phyloP scores from a whole-genome alignment of 202 grass and related monocot genomes.

The Tripidium arundinaceum region DNA sequence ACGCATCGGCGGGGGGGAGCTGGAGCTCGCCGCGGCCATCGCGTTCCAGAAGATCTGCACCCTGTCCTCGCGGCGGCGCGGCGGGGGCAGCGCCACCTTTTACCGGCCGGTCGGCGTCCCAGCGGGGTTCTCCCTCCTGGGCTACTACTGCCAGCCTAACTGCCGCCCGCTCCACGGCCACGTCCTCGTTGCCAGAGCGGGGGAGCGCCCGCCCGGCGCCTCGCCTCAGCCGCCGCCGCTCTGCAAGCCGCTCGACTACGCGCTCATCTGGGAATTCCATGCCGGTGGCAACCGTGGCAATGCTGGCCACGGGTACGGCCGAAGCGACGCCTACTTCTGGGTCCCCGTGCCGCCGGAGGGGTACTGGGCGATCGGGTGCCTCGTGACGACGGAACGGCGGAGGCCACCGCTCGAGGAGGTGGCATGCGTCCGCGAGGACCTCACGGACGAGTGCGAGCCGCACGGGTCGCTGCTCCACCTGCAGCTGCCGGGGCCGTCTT shows the following conservation, averaged over 20 bases:
- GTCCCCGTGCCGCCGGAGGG: constrained; percentile 54
- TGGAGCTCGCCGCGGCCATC: constrained; percentile 55
- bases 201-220: background rate
- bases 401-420: constrained; percentile 51
- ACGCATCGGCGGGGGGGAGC: constrained; percentile 46
- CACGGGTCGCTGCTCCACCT: constrained; percentile 38
- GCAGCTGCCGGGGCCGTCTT: constrained; percentile 9
- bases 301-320: constrained; percentile 17
- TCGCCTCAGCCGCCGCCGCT: constrained; percentile 24
- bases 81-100: constrained; percentile 39
- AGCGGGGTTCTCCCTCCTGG: constrained; percentile 57
- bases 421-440: constrained; percentile 57
- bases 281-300: background rate
- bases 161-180: constrained; percentile 58
- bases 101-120: constrained; percentile 51
- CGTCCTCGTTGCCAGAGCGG: constrained; percentile 55
- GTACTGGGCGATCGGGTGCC: constrained; percentile 51
- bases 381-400: constrained; percentile 40
- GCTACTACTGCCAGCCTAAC: constrained; percentile 63
- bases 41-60: constrained; percentile 67
- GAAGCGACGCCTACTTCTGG: constrained; percentile 66
- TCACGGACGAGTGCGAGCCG: constrained; percentile 58
- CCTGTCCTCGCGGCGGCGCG: constrained; percentile 17
- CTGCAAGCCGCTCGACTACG: constrained; percentile 46
- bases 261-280: constrained; percentile 46